Evolutionary conservation across 2,329 filamentous ascomycete species (phyloP).

Genomic region (Phyllosticta citriasiana): DNA sequence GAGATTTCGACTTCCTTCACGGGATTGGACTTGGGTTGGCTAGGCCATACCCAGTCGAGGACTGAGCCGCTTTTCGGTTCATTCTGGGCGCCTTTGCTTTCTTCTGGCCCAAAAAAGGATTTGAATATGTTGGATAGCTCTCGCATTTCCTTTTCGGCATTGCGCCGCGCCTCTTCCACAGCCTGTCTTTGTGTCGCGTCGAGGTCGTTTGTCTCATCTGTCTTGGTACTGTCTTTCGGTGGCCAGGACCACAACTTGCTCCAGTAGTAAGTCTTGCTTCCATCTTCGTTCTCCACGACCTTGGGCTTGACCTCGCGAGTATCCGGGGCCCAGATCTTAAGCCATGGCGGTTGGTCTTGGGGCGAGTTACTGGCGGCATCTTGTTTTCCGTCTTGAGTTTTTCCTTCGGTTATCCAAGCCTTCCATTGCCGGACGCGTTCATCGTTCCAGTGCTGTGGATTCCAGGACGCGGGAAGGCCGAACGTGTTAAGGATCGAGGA

Average conservation of each 20-base stretch:
- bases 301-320: slow-evolving; percentile 6
- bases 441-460: slow-evolving; percentile 16
- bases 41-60: background rate
- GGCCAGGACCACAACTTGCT: slow-evolving; percentile 7
- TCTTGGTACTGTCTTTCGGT: background rate
- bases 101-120: background rate
- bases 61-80: background rate
- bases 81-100: background rate
- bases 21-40: background rate
- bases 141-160: slow-evolving; percentile 5
- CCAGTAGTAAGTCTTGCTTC: slow-evolving; percentile 8
- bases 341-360: background rate
- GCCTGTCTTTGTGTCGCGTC: background rate
- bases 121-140: slow-evolving; percentile 1
- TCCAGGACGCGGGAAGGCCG: slow-evolving; percentile 29
- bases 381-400: background rate
- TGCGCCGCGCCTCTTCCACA: background rate
- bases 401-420: background rate
- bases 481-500: slow-evolving; percentile 43
- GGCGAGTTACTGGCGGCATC: background rate
- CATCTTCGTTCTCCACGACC: slow-evolving; percentile 4
- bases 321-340: background rate
- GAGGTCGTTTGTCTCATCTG: background rate
- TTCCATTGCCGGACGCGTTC: background rate
- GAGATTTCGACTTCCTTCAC: background rate